These are phyloP conservation scores for Serendipita sp. DNA, from an alignment of 768 basidiomycete species.

Conservation along the genomic window DNA sequence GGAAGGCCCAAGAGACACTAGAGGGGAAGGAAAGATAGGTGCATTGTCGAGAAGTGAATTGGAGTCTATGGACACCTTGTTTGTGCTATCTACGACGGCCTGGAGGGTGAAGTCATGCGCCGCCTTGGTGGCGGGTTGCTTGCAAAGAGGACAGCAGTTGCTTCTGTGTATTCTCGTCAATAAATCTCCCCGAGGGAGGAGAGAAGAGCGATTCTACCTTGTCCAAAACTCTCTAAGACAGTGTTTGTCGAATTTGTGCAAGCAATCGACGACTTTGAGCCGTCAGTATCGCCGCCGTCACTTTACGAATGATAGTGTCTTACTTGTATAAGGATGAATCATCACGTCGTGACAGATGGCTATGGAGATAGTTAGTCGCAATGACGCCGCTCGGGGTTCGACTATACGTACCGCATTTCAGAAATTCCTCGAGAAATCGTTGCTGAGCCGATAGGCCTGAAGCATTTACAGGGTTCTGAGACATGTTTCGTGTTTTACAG, in stretches of 20 bases:
- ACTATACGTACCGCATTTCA: not conserved
- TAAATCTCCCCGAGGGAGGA: not conserved
- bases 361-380: not conserved
- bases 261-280: not conserved
- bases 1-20: not conserved
- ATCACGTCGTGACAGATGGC: conserved; percentile 4
- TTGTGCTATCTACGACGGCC: not conserved
- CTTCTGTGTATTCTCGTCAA: not conserved
- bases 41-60: not conserved
- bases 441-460: not conserved
- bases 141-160: conserved; percentile 1
- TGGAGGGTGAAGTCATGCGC: not conserved
- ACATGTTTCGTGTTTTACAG: too few species aligned
- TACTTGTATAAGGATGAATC: not conserved
- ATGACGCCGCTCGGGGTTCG: not conserved
- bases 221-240: conserved; percentile 1
- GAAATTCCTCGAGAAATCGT: not conserved
- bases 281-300: not conserved
- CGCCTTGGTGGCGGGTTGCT: not conserved
- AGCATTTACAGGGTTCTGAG: too few species aligned
- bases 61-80: not conserved
- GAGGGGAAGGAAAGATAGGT: not conserved
- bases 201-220: not conserved
- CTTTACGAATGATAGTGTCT: not conserved
- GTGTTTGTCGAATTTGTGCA: conserved; percentile 1